These are phyloP conservation scores for Citeromyces matritensis DNA, from an alignment of 805 yeast species.

Conservation along the genomic window DNA sequence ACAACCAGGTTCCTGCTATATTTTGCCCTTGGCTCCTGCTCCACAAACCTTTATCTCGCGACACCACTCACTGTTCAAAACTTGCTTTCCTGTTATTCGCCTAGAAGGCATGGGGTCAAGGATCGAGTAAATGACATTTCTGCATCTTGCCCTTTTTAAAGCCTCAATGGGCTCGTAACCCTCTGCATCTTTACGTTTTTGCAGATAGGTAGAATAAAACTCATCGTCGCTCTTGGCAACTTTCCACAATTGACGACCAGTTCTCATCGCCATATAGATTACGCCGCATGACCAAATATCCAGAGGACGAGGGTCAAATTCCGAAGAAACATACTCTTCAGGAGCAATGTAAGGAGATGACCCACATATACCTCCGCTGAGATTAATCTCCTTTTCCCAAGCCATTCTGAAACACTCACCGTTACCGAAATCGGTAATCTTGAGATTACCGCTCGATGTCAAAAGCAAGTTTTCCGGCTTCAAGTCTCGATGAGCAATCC, in stretches of 20 bases:
- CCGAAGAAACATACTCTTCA: slow-evolving; percentile 51
- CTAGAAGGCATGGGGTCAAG: slow-evolving; percentile 84
- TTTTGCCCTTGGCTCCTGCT: slow-evolving; percentile 27
- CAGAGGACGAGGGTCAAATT: slow-evolving; percentile 69
- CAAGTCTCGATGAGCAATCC: slow-evolving; percentile 80
- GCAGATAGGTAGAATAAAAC: slow-evolving; percentile 59
- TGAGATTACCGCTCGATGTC: slow-evolving; percentile 57
- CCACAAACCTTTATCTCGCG: slow-evolving; percentile 72
- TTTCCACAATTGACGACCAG: slow-evolving; percentile 90
- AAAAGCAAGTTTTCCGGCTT: slow-evolving; percentile 77
- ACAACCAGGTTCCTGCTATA: neutral
- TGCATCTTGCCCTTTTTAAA: slow-evolving; percentile 73
- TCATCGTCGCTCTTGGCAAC: slow-evolving; percentile 71
- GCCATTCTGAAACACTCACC: slow-evolving; percentile 76
- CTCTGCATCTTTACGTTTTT: slow-evolving; percentile 63
- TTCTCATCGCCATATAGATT: slow-evolving; percentile 85
- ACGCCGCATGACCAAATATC: slow-evolving; percentile 94
- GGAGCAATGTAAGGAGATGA: slow-evolving; percentile 88
- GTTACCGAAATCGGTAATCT: slow-evolving; percentile 83
- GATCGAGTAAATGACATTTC: slow-evolving; percentile 87
- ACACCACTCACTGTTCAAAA: slow-evolving; percentile 91
- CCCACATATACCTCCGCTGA: slow-evolving; percentile 70
- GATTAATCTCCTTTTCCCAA: slow-evolving; percentile 61
- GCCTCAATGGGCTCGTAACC: slow-evolving; percentile 90
- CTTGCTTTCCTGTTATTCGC: slow-evolving; percentile 78